These are phyloP conservation scores for Collybiopsis luxurians DNA, from an alignment of 768 basidiomycete species.

Conservation along the genomic window DNA sequence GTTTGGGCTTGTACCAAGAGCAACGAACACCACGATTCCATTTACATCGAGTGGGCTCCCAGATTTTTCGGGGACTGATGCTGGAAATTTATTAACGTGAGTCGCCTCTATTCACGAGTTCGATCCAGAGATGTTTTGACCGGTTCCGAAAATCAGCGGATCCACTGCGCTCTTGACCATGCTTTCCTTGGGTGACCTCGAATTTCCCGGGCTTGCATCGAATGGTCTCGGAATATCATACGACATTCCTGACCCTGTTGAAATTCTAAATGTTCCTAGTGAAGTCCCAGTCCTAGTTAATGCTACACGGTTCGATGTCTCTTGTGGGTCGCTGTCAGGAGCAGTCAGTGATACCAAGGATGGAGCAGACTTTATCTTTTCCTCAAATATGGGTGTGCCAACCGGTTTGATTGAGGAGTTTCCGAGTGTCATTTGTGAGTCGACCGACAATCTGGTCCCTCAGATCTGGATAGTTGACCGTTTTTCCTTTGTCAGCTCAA, in stretches of 20 bases:
- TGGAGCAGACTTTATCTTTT: neutral
- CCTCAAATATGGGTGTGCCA: neutral
- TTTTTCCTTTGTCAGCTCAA: neutral
- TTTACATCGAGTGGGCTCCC: neutral
- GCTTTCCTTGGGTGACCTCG: neutral
- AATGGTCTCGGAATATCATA: neutral
- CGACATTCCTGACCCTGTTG: neutral
- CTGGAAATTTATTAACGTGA: neutral
- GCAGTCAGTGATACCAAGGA: neutral
- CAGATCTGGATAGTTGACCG: neutral
- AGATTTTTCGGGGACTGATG: neutral
- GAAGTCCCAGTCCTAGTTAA: neutral
- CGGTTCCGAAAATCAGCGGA: neutral
- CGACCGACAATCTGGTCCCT: neutral
- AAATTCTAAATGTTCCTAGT: neutral
- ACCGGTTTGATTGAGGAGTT: neutral
- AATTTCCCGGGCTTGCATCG: neutral
- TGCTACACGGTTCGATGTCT: constrained; percentile 5
- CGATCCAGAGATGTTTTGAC: neutral
- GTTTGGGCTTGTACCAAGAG: neutral
- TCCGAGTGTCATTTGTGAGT: neutral
- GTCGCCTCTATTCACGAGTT: neutral
- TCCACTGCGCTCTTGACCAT: neutral
- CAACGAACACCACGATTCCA: neutral
- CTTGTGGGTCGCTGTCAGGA: constrained; percentile 3